Conservation (phyloP, 2,329 filamentous ascomycete genomes). For the Hypoxylon sp. region DNA sequence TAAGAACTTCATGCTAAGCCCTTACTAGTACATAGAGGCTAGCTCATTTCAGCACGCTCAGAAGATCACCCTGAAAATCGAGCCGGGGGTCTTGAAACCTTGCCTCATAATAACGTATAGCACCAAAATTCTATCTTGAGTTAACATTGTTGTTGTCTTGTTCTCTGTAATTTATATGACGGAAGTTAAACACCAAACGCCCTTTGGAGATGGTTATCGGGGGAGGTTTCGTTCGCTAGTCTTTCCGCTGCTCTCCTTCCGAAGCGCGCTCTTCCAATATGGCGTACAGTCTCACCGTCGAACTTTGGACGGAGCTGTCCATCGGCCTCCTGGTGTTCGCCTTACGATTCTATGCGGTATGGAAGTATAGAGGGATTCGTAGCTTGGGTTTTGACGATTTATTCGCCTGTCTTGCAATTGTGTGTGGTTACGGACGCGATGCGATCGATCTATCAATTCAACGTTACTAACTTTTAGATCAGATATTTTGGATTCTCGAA, state of each 20-base stretch:
- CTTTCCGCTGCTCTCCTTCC: background rate
- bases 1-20: background rate
- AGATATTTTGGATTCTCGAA: slow-evolving; percentile 2
- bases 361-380: background rate
- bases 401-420: slow-evolving; percentile 9
- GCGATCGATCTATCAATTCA: background rate
- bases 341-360: background rate
- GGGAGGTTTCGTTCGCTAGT: background rate
- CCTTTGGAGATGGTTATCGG: background rate
- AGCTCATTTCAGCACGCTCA: background rate
- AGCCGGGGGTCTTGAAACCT: slow-evolving; percentile 4
- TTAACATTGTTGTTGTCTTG: background rate
- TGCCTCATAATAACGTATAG: slow-evolving; percentile 5
- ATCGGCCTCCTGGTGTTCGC: slow-evolving; percentile 4
- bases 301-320: background rate
- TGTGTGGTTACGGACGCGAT: background rate
- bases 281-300: slow-evolving; percentile 1
- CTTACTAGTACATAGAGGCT: background rate
- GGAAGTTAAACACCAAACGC: background rate
- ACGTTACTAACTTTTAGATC: background rate
- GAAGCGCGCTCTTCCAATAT: background rate
- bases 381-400: background rate
- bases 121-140: background rate
- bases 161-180: background rate
- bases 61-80: slow-evolving; percentile 7